Conservation (phyloP, 139 green algal species). For the Zygnema circumcarinatum region DNA sequence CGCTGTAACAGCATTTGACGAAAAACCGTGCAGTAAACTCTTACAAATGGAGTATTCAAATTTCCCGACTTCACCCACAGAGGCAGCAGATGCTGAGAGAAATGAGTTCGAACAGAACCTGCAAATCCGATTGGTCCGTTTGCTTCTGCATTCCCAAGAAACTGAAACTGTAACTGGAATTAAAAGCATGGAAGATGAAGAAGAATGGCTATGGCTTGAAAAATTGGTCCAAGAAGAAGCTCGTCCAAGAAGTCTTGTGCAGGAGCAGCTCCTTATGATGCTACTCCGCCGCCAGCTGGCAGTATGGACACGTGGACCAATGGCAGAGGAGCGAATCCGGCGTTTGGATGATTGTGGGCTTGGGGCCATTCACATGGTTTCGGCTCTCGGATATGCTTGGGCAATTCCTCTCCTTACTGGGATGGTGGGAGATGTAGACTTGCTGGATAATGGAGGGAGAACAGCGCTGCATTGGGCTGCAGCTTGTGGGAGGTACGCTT, state of each 20-base stretch:
- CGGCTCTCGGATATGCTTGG: slow-evolving; percentile 37
- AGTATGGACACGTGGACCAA: neutral
- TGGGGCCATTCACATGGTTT: slow-evolving; percentile 2
- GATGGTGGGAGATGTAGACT: neutral
- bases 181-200: neutral
- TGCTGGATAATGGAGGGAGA: neutral
- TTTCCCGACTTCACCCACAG: neutral
- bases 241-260: neutral
- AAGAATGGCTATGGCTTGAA: neutral
- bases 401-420: neutral
- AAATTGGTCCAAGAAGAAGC: too few species aligned
- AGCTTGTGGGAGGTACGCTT: slow-evolving; percentile 15
- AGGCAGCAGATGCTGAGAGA: neutral
- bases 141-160: neutral
- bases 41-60: neutral
- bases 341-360: slow-evolving; percentile 22
- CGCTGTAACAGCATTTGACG: slow-evolving; percentile 12
- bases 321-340: neutral
- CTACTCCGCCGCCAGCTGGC: neutral
- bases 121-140: neutral
- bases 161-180: neutral
- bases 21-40: neutral
- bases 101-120: neutral
- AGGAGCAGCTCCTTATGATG: slow-evolving; percentile 3
- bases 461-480: slow-evolving; percentile 56